Conservation (phyloP, 768 basidiomycete genomes). For the Tulasnella sp. region DNA sequence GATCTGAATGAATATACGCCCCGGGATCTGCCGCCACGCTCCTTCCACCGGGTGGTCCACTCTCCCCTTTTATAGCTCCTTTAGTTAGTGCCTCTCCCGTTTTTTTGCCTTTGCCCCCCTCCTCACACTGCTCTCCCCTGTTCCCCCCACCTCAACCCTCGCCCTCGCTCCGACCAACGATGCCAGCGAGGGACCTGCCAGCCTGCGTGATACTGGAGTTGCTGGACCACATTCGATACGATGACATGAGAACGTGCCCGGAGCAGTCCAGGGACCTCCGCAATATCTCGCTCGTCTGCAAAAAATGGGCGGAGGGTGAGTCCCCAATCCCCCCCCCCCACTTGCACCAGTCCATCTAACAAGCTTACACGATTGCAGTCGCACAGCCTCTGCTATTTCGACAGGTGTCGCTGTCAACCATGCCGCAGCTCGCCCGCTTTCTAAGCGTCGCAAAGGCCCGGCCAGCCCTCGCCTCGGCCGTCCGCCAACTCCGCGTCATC, state of each 20-base stretch:
- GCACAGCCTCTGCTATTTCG: background rate
- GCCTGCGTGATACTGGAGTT: conserved; percentile 3
- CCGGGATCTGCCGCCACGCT: background rate
- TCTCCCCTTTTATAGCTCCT: background rate
- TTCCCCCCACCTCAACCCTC: background rate
- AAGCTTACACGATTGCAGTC: background rate
- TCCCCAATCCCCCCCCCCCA: background rate
- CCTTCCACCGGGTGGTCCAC: background rate
- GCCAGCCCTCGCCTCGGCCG: background rate
- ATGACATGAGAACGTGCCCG: background rate
- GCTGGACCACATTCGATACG: conserved; percentile 12
- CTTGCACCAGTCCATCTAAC: background rate
- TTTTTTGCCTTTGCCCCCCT: background rate
- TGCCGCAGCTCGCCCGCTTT: background rate
- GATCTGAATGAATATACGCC: background rate
- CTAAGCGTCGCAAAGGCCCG: background rate
- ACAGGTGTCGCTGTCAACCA: background rate
- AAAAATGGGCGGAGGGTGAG: conserved; percentile 8
- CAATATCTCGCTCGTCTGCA: background rate
- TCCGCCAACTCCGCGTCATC: conserved; percentile 14
- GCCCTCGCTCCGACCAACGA: background rate
- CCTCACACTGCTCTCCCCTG: background rate
- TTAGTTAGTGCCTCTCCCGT: background rate
- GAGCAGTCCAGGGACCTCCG: conserved; percentile 1
- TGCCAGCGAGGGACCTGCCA: background rate